Evolutionary conservation across 306 rosid species (phyloP).

Genomic region (Dryas octopetala): DNA sequence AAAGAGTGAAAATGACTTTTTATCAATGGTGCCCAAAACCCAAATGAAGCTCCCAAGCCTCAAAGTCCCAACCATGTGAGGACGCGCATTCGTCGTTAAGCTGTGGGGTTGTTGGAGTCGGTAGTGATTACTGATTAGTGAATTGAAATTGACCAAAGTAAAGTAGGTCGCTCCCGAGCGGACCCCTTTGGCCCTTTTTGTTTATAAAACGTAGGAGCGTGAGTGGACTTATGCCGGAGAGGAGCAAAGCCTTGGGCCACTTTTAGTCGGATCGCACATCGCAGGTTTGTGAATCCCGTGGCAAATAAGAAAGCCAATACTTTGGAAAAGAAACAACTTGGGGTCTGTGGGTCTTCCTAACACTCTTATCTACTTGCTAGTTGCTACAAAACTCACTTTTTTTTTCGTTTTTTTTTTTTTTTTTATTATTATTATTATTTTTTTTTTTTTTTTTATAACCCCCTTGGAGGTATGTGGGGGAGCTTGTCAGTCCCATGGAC

Average conservation of each 20-base stretch:
- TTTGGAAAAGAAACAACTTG: constrained; percentile 6
- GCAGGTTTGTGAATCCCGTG: constrained; percentile 35
- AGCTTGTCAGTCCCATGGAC: constrained; percentile 17
- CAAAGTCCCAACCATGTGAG: constrained; percentile 22
- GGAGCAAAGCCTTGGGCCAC: constrained; percentile 26
- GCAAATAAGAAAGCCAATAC: constrained; percentile 18
- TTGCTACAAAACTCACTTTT: not conserved
- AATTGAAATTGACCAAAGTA: constrained; percentile 15
- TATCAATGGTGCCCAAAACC: not conserved
- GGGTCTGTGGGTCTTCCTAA: constrained; percentile 1
- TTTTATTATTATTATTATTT: too few relatives aligned
- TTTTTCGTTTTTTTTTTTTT: too few relatives aligned
- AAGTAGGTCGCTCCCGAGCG: not conserved
- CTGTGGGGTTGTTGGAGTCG: constrained; percentile 18
- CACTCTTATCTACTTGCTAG: not conserved
- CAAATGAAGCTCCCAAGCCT: constrained; percentile 3
- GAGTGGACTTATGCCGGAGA: constrained; percentile 20
- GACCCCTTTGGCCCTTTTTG: constrained; percentile 20
- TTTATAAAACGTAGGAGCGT: not conserved
- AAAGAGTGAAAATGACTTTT: not conserved
- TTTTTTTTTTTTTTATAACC: too few relatives aligned
- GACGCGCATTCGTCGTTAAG: constrained; percentile 3
- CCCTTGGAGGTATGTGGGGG: constrained; percentile 21
- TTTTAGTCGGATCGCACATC: constrained; percentile 24
- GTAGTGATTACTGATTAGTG: not conserved